Evolutionary conservation across 2,329 filamentous ascomycete genomes (phyloP), one percentile per base, ranked within the genome.

Genomic region (Monilinia fructicola): DNA sequence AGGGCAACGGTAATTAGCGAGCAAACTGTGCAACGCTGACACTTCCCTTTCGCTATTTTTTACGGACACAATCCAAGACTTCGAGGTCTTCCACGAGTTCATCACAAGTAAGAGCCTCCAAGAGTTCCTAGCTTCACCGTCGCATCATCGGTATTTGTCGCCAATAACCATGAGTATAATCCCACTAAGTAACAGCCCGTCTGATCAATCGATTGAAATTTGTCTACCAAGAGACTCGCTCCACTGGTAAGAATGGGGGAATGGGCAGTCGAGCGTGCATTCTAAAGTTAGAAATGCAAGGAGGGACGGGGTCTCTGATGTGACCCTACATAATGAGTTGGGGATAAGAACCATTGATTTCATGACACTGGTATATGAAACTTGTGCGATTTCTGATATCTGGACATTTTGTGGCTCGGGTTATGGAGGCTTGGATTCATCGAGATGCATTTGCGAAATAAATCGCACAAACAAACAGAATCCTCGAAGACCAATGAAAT

Each of bases 61-160:
- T 28, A 3, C 42, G 48, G 4, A 26, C 26, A 23, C 31, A 35
- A 31, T 44, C 42, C 6, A 48, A 4, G 31, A 35, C 31, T 35
- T 21, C 18, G 3, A 2, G 2, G 2, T n/a, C 18, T n/a, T n/a
- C 28, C 28, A 12, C 5, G 18, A 11, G 35, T 4, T 1, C 23
- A 18, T 16, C 5, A 26, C 7, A n/a, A 35, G 14, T 38, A 31
- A 54, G 46, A 61, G 58, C 59, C 31, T 44, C 35, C 4, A 62
- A 35, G 9, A 35, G 9, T 14, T 14, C n/a, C 11, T 54, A 16
- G 46, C 54, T 62, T 16, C 50, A 12, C 14, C 53, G 31, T 11
- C n/a, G 12, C 11, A n/a, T 48, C 48, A 62, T 54, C 7, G 31
- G 23, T 54, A 62, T 31, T 53, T 62, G 31, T 52, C 59, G 9